phyloP scores from a whole-genome alignment of 1,284 basidiomycete species.

The Ceratobasidium sp. region DNA sequence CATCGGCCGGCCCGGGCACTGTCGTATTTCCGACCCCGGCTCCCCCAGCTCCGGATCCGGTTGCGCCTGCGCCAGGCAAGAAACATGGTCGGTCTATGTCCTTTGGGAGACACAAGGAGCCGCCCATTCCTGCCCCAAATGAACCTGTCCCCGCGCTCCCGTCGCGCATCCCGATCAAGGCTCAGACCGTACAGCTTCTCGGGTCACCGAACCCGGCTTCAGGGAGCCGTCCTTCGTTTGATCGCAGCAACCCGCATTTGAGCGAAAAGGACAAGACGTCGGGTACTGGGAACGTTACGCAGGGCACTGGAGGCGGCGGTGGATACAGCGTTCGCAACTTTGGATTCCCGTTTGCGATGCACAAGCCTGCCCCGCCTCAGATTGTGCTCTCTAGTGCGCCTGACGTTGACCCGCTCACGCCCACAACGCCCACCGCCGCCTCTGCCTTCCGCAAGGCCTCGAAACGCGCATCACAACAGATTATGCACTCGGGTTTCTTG shows the following conservation, averaged over 20 bases:
- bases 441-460: slow-evolving; percentile 8
- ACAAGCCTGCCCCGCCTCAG: slow-evolving; percentile 38
- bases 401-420: slow-evolving; percentile 42
- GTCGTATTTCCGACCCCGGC: slow-evolving; percentile 19
- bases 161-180: slow-evolving; percentile 1
- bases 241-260: slow-evolving; percentile 17
- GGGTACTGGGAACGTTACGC: slow-evolving; percentile 11
- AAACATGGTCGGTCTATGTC: slow-evolving; percentile 39
- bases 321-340: slow-evolving; percentile 31
- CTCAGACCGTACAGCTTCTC: slow-evolving; percentile 9
- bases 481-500: slow-evolving; percentile 77
- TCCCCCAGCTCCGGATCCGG: neutral
- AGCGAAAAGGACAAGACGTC: slow-evolving; percentile 26
- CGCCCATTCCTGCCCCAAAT: neutral
- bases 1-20: slow-evolving; percentile 38
- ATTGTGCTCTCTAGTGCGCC: slow-evolving; percentile 41
- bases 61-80: slow-evolving; percentile 5
- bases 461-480: slow-evolving; percentile 78
- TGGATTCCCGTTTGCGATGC: slow-evolving; percentile 29
- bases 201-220: neutral
- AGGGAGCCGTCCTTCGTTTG: slow-evolving; percentile 10
- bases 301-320: neutral
- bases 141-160: slow-evolving; percentile 9
- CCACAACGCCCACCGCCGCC: slow-evolving; percentile 50
- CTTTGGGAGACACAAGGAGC: slow-evolving; percentile 27